phyloP scores from a whole-genome alignment of 1,284 basidiomycete species.

The Polyporus tsugae region DNA sequence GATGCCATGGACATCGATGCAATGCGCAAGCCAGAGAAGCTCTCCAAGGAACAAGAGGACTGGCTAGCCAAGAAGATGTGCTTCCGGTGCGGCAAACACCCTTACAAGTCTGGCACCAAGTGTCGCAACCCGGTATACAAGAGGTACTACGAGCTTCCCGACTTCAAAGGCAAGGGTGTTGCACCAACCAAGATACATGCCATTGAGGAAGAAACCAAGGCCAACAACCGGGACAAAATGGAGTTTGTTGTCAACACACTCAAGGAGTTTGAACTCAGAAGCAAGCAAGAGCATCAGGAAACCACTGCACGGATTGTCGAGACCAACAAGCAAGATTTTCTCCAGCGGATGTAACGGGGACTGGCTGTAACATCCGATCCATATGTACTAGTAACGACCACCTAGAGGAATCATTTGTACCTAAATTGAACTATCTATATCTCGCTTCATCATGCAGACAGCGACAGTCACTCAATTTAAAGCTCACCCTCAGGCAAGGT shows the following conservation, averaged over 20 bases:
- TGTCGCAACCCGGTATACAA: background rate
- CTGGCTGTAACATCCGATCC: constrained; percentile 34
- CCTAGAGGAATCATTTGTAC: constrained; percentile 11
- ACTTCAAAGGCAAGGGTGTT: constrained; percentile 37
- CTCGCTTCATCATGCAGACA: constrained; percentile 12
- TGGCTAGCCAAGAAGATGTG: background rate
- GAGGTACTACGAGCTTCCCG: background rate
- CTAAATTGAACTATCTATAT: constrained; percentile 37
- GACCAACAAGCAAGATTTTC: too few relatives aligned
- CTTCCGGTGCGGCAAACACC: background rate
- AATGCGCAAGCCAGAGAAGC: background rate
- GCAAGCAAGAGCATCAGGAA: background rate
- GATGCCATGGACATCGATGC: background rate
- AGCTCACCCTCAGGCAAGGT: too few relatives aligned
- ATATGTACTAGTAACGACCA: background rate
- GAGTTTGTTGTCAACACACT: background rate
- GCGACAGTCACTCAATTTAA: too few relatives aligned
- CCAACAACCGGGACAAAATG: too few relatives aligned
- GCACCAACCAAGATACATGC: constrained; percentile 46
- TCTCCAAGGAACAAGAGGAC: background rate
- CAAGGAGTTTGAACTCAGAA: background rate
- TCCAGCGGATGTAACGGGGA: constrained; percentile 27
- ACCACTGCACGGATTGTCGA: background rate
- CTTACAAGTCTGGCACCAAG: background rate
- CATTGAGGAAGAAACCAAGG: constrained; percentile 31